These are phyloP conservation scores for Rhodotorula kratochvilovae DNA, from an alignment of 768 basidiomycete species.

Conservation along the genomic window DNA sequence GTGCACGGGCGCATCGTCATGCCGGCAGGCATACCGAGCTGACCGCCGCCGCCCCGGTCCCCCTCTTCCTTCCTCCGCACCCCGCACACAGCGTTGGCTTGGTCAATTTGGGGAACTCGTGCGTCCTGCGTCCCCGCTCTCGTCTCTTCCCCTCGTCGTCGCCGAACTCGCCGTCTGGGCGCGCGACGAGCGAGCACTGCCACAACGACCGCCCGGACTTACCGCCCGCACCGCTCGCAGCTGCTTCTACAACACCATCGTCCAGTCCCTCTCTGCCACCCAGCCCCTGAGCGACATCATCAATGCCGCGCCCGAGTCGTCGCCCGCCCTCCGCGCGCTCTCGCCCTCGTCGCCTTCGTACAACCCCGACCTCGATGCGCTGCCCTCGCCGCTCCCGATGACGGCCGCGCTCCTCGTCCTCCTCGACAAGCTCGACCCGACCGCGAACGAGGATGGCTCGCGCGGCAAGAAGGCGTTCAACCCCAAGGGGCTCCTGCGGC, in stretches of 20 bases:
- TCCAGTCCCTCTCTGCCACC: constrained; percentile 63
- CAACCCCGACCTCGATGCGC: constrained; percentile 55
- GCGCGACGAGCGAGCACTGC: no score
- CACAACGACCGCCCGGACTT: not conserved
- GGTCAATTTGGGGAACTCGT: constrained; percentile 48
- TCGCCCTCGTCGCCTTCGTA: constrained; percentile 58
- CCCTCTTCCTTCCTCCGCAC: not conserved
- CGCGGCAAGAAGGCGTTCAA: constrained; percentile 33
- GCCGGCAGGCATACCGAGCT: no score
- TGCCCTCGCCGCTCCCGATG: constrained; percentile 52
- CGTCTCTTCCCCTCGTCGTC: not conserved
- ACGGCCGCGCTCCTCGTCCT: constrained; percentile 43
- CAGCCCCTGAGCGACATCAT: constrained; percentile 42
- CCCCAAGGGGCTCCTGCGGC: constrained; percentile 53
- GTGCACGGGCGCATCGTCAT: no score
- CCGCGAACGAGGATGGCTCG: not conserved
- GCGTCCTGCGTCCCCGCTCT: not conserved
- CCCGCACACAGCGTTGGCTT: constrained; percentile 27
- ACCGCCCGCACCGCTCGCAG: constrained; percentile 49
- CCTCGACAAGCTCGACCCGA: constrained; percentile 35
- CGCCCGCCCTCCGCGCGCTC: constrained; percentile 65
- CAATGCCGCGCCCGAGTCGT: constrained; percentile 18
- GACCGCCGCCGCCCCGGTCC: not conserved
- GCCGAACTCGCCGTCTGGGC: no score
- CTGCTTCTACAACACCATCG: constrained; percentile 92